These are phyloP conservation scores for Gossypium aridum DNA, from an alignment of 441 rosid genomes.

Conservation along the genomic window DNA sequence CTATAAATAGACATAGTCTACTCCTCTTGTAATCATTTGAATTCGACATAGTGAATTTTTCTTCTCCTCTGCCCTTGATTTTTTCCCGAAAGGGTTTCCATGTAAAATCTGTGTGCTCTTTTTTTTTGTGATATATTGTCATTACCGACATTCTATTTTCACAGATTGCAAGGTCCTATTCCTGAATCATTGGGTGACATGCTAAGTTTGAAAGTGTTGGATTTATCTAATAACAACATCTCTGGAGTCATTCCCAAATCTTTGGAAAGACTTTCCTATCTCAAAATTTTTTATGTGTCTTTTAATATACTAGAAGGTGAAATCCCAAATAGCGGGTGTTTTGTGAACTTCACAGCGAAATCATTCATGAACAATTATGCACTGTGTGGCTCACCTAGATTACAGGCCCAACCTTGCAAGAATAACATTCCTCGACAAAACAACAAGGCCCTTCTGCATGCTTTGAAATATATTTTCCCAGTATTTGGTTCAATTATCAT, in stretches of 20 bases:
- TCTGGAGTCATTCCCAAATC: background rate
- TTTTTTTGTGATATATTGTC: too few species aligned
- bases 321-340: background rate
- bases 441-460: background rate
- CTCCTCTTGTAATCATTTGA: too few species aligned
- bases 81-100: too few species aligned
- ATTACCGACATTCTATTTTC: too few species aligned
- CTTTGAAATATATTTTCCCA: background rate
- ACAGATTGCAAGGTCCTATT: background rate
- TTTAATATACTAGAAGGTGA: background rate
- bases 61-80: too few species aligned
- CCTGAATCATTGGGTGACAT: background rate
- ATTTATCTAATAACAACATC: background rate
- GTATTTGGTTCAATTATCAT: background rate
- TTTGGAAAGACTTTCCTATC: background rate
- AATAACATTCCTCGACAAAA: background rate
- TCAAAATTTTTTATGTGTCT: background rate
- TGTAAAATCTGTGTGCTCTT: too few species aligned
- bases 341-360: background rate
- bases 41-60: too few species aligned
- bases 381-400: background rate
- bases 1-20: too few species aligned
- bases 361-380: background rate
- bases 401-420: constrained; percentile 3
- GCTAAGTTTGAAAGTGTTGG: background rate